Conservation (phyloP, 768 basidiomycete genomes). For the Collybia sp. region DNA sequence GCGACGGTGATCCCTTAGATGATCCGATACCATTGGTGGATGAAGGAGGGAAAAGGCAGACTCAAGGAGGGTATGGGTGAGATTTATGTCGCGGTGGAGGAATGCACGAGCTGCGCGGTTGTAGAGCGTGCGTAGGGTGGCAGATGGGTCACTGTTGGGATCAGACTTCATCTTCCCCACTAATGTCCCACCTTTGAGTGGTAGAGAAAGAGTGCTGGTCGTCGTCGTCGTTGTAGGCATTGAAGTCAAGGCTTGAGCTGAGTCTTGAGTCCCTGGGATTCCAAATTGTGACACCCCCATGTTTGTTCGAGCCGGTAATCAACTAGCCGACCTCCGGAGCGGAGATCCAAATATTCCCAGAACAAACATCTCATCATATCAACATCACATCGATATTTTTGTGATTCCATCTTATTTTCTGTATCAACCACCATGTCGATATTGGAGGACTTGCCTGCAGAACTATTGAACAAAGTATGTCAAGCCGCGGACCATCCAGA, state of each 20-base stretch:
- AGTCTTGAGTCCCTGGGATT: too few species aligned
- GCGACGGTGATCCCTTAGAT: slow-evolving; percentile 49
- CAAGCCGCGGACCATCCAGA: too few species aligned
- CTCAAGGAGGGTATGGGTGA: slow-evolving; percentile 60
- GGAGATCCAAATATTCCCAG: too few species aligned
- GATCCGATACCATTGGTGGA: slow-evolving; percentile 32
- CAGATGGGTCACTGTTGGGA: slow-evolving; percentile 25
- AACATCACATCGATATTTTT: too few species aligned
- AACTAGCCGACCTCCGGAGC: too few species aligned
- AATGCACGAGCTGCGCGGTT: slow-evolving; percentile 76
- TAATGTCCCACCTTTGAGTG: slow-evolving; percentile 28
- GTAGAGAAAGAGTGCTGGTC: slow-evolving; percentile 21
- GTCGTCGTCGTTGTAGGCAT: slow-evolving; percentile 53
- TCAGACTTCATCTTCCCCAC: slow-evolving; percentile 5
- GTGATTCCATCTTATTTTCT: too few species aligned
- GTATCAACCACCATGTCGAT: too few species aligned
- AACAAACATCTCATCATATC: too few species aligned
- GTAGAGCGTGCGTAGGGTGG: slow-evolving; percentile 68
- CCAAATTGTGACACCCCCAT: too few species aligned
- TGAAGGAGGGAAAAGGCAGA: slow-evolving; percentile 65
- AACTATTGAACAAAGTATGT: too few species aligned
- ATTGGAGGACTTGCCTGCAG: too few species aligned
- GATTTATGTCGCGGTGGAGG: slow-evolving; percentile 64
- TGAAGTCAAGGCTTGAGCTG: slow-evolving; percentile 3
- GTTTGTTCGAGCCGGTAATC: too few species aligned